Base-by-base conservation (phyloP, 164 flowering plant genomes). In the Tetrastigma voinierianum region DNA sequence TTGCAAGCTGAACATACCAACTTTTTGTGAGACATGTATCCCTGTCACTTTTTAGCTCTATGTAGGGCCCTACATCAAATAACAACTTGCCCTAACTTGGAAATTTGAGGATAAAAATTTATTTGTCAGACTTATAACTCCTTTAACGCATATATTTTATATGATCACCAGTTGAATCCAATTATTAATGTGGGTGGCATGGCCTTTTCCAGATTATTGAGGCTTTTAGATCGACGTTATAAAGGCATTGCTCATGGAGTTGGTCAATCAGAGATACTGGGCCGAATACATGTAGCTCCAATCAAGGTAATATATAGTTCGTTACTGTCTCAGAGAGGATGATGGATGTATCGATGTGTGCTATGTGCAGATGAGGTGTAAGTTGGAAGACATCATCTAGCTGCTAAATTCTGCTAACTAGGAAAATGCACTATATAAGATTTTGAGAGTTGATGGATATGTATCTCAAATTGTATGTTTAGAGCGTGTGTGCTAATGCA, bases 191-290 rank as follows among this genome's bases (percentile, higher is more conserved):
- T 24, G 21, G 4, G 19, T 24, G 63, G 17, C 2, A 49, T 65
- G 20, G 46, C 46, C 32, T 40, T 44, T 65, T 68, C 60, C 76
- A 95, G 99, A 82, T 79, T 95, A 77, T 70, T 90, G 78, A 89
- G 99, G 77, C 96, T 95, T 66, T 57, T 95, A 58, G 99, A 92
- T 80, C 81, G 74, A 54, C 87, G 99, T 12, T 95, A 85, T 43
- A 92, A 79, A 74, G 99, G 98, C 48, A 80, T 95, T 80, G 99
- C 99, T 79, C 96, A 83, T 78, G 99, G 99, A 53, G 99, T 92
- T 77, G 98, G 99, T 53, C 97, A 92, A 67, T 78, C 97, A 19
- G 98, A 92, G 81, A 95, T 95, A 62, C 63, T 95, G 46, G 99
- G 99, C 47, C 82, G 93, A 51, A 95, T 95, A 76, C 99, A 95